Evolutionary conservation across 1,284 basidiomycete species (phyloP).

Genomic region (Ustilago shanxiensis): DNA sequence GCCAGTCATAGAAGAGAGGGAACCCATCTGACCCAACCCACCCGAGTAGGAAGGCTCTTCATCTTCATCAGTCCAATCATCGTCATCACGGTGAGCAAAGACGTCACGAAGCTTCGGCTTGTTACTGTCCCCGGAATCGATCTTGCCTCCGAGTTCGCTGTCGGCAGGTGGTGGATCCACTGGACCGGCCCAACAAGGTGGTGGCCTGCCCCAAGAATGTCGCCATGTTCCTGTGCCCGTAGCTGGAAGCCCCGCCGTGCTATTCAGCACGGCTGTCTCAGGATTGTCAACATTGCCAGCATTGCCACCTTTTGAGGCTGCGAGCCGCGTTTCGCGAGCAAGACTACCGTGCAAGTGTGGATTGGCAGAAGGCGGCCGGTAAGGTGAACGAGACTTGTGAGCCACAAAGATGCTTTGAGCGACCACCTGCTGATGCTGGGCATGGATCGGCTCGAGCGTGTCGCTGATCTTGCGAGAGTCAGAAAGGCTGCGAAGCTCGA

Average conservation of each 20-base stretch:
- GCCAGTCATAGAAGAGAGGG: constrained; percentile 24
- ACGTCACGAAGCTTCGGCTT: constrained; percentile 58
- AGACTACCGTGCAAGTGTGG: constrained; percentile 45
- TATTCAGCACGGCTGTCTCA: constrained; percentile 2
- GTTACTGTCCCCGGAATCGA: neutral
- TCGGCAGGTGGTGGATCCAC: constrained; percentile 51
- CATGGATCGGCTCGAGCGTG: constrained; percentile 4
- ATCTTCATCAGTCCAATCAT: constrained; percentile 65
- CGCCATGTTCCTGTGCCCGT: constrained; percentile 57
- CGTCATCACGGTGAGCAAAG: constrained; percentile 57
- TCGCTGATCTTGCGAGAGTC: constrained; percentile 23
- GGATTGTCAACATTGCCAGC: neutral
- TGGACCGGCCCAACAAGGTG: constrained; percentile 62
- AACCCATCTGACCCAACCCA: constrained; percentile 60
- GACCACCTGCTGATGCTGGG: constrained; percentile 25
- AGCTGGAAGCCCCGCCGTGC: constrained; percentile 22
- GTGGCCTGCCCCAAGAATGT: constrained; percentile 64
- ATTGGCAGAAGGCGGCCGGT: constrained; percentile 64
- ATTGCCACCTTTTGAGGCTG: neutral
- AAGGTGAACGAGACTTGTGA: constrained; percentile 60
- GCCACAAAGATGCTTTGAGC: constrained; percentile 61
- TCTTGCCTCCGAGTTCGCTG: neutral
- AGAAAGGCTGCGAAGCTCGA: constrained; percentile 30
- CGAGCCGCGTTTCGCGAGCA: constrained; percentile 20
- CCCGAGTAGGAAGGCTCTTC: constrained; percentile 59